A percentile compares a stretch with the other conserved stretches of the same genome.
Evolutionary conservation across 208 protist species (phyloP).

Genomic region (Wallacemonas sp.): DNA sequence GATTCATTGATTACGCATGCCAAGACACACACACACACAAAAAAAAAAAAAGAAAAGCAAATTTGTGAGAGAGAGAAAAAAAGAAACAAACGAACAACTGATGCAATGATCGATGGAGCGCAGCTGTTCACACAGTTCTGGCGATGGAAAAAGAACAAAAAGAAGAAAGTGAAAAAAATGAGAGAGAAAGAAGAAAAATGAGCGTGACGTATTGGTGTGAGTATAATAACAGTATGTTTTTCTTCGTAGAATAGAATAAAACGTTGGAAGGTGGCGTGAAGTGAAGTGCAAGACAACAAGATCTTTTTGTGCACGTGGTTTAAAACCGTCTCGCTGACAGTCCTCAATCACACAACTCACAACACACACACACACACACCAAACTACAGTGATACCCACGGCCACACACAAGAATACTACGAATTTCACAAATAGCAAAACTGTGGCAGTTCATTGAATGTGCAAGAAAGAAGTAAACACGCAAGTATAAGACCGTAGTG

Average conservation of each 20-base stretch:
- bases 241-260: neutral
- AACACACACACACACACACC: too few relatives aligned
- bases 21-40: neutral
- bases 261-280: neutral
- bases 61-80: slow-evolving; percentile 10
- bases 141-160: slow-evolving; percentile 13
- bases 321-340: too few relatives aligned
- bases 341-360: too few relatives aligned
- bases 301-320: too few relatives aligned
- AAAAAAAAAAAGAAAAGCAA: slow-evolving; percentile 14
- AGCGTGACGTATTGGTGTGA: neutral
- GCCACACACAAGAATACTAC: too few relatives aligned
- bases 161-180: neutral
- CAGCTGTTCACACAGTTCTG: neutral
- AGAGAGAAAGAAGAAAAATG: neutral
- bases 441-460: too few relatives aligned
- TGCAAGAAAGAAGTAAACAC: neutral
- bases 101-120: neutral
- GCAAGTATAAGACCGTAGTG: neutral
- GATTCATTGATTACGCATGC: neutral
- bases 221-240: neutral
- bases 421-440: too few relatives aligned
- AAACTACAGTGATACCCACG: too few relatives aligned
- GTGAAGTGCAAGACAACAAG: too few relatives aligned
- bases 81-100: slow-evolving; percentile 6